Base-by-base conservation (phyloP, 164 flowering plant species). In the Buxus sempervirens region DNA sequence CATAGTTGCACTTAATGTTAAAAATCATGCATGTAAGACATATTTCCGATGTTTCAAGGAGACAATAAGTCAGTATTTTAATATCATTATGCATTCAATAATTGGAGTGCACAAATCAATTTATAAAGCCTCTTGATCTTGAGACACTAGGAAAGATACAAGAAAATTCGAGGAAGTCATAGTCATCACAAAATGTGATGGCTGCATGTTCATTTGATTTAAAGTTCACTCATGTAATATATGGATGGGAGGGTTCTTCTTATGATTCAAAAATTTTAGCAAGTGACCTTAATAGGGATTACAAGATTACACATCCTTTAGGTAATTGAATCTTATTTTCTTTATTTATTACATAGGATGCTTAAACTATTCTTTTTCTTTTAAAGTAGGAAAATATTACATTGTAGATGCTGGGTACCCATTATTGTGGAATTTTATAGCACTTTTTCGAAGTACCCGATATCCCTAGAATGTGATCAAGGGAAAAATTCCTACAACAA, bases 361-460 rank as follows among this genome's bases (percentile, higher is more conserved):
- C n/a, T 14, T 59, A 42, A 68, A 24, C 8, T 1, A 20, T 9
- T 38, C 0, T 6, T 27, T 12, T 24, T 24, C 7, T 0, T 58
- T 0, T n/a, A n/a, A n/a, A n/a, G 5, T 62, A 69, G 66, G 66
- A 14, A 62, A 62, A 28, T 62, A 61, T 24, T 69, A 69, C 19
- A 5, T 69, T 21, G 59, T 58, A 20, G 51, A 62, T 54, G 27
- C 49, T 0, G 60, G 71, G 0, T 59, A 20, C 20, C 13, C 28
- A 6, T 25, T 22, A 38, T 24, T 1, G 1, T 32, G 12, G 9
- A 55, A 53, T 6, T 54, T 68, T 3, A 59, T 68, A 4, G 1
- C 71, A 14, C 71, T 64, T 68, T 62, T 15, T 53, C 24, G 66
- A 51, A 53, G 60, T 0, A 28, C 27, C 1, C 66, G 59, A 32